phyloP scores from a whole-genome alignment of 495 filamentous ascomycete species.

The Parathielavia appendiculata region DNA sequence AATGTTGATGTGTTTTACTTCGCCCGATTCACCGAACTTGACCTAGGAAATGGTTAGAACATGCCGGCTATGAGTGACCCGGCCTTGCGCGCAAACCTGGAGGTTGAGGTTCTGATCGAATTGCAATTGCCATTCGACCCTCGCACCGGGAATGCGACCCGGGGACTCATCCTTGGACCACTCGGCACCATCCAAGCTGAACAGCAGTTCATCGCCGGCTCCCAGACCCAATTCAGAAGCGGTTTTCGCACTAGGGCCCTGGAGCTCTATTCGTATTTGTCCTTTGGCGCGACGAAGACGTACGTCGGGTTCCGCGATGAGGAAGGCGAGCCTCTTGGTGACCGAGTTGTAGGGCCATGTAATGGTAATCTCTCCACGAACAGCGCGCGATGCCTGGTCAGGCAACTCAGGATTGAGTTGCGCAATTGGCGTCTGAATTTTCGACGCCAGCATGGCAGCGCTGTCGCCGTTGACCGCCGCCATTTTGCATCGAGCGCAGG shows the following conservation, averaged over 20 bases:
- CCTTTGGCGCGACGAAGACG: constrained; percentile 72
- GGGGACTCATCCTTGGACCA: constrained; percentile 50
- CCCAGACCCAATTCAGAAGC: constrained; percentile 60
- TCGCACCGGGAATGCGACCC: constrained; percentile 58
- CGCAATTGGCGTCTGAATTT: constrained; percentile 51
- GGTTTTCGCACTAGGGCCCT: constrained; percentile 64
- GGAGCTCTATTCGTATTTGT: constrained; percentile 77
- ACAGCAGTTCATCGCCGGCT: constrained; percentile 67
- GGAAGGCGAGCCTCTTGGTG: constrained; percentile 62
- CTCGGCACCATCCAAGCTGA: constrained; percentile 62
- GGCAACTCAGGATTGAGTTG: constrained; percentile 56
- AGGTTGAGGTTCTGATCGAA: constrained; percentile 54
- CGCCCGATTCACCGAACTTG: constrained; percentile 32
- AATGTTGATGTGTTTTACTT: constrained; percentile 41
- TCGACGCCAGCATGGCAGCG: constrained; percentile 20
- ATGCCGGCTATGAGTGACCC: not conserved
- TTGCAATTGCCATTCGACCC: constrained; percentile 69
- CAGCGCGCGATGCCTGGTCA: constrained; percentile 31
- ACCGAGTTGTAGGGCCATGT: constrained; percentile 89
- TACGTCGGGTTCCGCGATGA: constrained; percentile 81
- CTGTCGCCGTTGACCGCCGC: constrained; percentile 16
- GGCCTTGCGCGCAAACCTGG: constrained; percentile 45
- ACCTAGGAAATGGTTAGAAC: constrained; percentile 23
- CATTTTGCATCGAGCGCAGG: constrained; percentile 14
- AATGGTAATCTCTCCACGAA: constrained; percentile 67